Evolutionary conservation across 2,329 filamentous ascomycete species (phyloP).

Genomic region (Alternaria burnsii): DNA sequence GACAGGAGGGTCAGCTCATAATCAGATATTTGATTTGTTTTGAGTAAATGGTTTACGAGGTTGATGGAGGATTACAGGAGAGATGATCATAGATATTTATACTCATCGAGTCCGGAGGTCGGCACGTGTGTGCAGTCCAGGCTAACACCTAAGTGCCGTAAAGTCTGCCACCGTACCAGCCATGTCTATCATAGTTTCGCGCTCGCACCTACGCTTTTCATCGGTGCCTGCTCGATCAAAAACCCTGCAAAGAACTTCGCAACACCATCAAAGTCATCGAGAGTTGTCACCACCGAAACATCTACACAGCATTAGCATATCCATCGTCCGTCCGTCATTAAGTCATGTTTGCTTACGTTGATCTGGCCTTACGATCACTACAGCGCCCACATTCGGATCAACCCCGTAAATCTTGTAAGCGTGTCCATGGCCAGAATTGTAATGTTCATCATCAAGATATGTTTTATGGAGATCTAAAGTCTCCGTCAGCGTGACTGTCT

Average conservation of each 20-base stretch:
- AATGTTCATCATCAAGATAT: constrained; percentile 67
- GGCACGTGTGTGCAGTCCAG: background rate
- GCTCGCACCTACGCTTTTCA: no score
- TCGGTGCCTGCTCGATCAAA: constrained; percentile 3
- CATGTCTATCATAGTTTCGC: background rate
- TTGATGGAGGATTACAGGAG: background rate
- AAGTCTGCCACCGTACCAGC: background rate
- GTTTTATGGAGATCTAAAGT: constrained; percentile 65
- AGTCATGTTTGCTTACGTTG: constrained; percentile 46
- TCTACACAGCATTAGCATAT: constrained; percentile 27
- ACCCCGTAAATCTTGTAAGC: constrained; percentile 67
- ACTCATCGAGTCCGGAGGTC: background rate
- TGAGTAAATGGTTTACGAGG: background rate
- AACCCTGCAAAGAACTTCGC: constrained; percentile 35
- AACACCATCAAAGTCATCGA: constrained; percentile 34
- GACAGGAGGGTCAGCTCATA: no score
- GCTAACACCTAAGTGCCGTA: background rate
- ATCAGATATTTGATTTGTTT: no score
- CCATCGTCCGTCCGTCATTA: background rate
- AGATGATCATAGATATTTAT: background rate
- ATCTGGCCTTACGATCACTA: constrained; percentile 68
- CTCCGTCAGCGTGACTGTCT: background rate
- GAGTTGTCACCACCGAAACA: constrained; percentile 37
- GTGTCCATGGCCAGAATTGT: constrained; percentile 64
- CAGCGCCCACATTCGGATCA: constrained; percentile 41